Base-by-base conservation (phyloP, 139 green algal species). In the Coelastrella sp. region DNA sequence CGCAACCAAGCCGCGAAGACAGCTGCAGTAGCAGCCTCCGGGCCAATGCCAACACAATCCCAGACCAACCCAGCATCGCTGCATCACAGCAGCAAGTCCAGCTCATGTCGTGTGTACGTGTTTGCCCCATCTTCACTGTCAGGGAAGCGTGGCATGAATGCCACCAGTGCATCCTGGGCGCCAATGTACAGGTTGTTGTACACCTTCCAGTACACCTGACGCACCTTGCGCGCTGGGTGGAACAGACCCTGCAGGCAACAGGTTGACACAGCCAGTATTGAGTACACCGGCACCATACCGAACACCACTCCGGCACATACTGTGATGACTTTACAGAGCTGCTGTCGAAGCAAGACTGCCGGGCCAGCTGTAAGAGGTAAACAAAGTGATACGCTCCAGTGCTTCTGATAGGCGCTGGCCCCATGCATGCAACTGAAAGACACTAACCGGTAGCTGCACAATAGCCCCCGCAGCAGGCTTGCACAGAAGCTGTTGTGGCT, bases 121-220 rank as follows among this genome's bases (percentile, higher is more conserved):
- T 98, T 98, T 75, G 94, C 93, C 57, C 91, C 94, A 13, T 97
- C 73, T 73, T 95, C 92, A 7, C 86, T 95, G 84, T 99, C 96
- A 68, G 96, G 89, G 88, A 98, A 92, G 59, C 66, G 80, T 3
- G 98, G 98, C 94, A 97, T 98, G 79, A 93, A 95, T 0, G 97
- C 95, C 47, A 98, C 95, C 61, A 99, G 89, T 10, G 94, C 92
- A 89, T 99, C 98, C 93, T 99, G 96, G 17, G 95, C 88, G 0
- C 97, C 98, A 59, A 99, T 98, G 95, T 99, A 99, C 85, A 99
- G 93, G 79, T 97, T 98, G 96, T 99, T 99, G 96, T 99, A 99
- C 19, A 99, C 90, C 92, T 96, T 95, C 98, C 98, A 99, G 93
- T 99, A 99, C 22, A 96, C 94, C 93, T 99, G 95, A 0, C 98